Evolutionary conservation across 345 rosid genomes (phyloP).

Genomic region (Fremontodendron californicum): DNA sequence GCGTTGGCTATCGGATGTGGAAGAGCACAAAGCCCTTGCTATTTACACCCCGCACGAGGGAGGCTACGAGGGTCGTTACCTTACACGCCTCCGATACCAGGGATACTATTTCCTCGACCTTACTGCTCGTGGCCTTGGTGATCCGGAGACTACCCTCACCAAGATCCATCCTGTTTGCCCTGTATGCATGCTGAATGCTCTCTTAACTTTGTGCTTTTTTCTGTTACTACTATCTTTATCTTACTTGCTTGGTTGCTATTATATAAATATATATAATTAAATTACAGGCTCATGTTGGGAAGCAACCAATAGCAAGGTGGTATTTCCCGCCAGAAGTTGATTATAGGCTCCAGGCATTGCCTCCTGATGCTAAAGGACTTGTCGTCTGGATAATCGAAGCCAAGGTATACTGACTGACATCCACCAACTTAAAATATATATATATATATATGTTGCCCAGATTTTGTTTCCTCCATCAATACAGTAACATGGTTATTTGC

Average conservation of each 20-base stretch:
- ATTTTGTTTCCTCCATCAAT: not conserved
- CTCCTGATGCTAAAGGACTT: constrained; percentile 79
- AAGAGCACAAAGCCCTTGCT: constrained; percentile 82
- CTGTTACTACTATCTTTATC: not conserved
- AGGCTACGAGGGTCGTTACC: constrained; percentile 89
- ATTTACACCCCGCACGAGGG: constrained; percentile 93
- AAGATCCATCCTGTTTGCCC: constrained; percentile 91
- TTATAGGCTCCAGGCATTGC: constrained; percentile 66
- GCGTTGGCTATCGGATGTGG: constrained; percentile 77
- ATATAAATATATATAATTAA: not conserved
- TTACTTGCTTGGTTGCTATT: too few relatives aligned
- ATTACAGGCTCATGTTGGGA: constrained; percentile 75
- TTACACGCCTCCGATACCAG: constrained; percentile 55
- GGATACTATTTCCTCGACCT: constrained; percentile 95
- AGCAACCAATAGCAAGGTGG: constrained; percentile 97
- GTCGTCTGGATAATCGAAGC: constrained; percentile 90
- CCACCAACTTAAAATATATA: too few relatives aligned
- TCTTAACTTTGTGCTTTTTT: not conserved
- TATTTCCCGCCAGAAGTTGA: constrained; percentile 93
- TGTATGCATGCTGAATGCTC: constrained; percentile 27
- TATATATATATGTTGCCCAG: too few relatives aligned
- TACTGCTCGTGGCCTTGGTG: constrained; percentile 90
- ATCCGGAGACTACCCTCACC: constrained; percentile 87
- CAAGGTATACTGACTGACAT: constrained; percentile 38
- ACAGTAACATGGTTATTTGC: not conserved